Evolutionary conservation across 2,329 filamentous ascomycete genomes (phyloP).

Genomic region (Aspergillus sp.): DNA sequence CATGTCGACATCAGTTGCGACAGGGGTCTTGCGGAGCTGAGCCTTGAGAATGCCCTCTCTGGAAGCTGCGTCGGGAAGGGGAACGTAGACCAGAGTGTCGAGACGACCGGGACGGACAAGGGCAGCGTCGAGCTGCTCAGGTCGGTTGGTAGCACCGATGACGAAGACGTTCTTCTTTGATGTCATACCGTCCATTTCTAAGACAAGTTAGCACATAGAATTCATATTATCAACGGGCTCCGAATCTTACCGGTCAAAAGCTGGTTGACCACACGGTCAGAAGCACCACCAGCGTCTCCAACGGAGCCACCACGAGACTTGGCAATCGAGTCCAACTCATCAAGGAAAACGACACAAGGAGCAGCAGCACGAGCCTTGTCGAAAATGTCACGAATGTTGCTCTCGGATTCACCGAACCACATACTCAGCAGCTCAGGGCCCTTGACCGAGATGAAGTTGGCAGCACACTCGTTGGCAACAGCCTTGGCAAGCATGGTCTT

Average conservation of each 20-base stretch:
- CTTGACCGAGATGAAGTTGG: constrained; percentile 99
- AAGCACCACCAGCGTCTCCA: constrained; percentile 95
- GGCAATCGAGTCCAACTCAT: constrained; percentile 97
- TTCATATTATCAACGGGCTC: background rate
- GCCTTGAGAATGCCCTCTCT: constrained; percentile 88
- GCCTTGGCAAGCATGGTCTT: constrained; percentile 99
- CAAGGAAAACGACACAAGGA: constrained; percentile 97
- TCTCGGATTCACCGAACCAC: constrained; percentile 99
- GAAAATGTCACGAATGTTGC: constrained; percentile 99
- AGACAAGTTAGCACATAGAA: constrained; percentile 37
- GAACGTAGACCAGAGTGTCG: constrained; percentile 97
- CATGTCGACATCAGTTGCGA: constrained; percentile 80
- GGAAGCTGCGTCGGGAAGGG: constrained; percentile 85
- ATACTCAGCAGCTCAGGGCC: constrained; percentile 96
- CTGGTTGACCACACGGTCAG: constrained; percentile 99
- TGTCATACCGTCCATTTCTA: constrained; percentile 99
- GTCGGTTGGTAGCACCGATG: constrained; percentile 97
- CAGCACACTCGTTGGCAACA: constrained; percentile 96
- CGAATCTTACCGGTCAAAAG: constrained; percentile 77
- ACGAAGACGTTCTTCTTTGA: constrained; percentile 99
- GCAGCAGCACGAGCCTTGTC: constrained; percentile 98
- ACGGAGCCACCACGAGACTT: constrained; percentile 97
- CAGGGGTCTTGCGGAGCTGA: constrained; percentile 96
- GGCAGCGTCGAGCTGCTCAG: constrained; percentile 96
- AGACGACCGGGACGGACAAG: constrained; percentile 98